Conservation (phyloP, 2,329 filamentous ascomycete species). For the Xylariaceae sp. region DNA sequence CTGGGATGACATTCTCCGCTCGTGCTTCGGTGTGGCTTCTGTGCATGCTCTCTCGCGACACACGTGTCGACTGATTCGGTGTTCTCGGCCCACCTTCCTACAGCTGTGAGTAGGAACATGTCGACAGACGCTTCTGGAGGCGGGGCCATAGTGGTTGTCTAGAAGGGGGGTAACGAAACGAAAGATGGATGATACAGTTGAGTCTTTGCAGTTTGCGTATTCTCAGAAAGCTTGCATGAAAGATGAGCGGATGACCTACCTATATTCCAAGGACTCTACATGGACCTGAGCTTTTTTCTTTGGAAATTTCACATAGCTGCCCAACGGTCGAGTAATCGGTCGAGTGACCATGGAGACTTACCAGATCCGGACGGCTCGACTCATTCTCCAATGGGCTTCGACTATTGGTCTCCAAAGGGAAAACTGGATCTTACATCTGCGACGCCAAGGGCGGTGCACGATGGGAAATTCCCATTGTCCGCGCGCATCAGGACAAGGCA, state of each 20-base stretch:
- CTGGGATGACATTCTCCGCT: too few relatives aligned
- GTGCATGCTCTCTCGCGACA: too few relatives aligned
- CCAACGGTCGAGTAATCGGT: too few relatives aligned
- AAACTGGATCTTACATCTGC: too few relatives aligned
- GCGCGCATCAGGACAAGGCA: too few relatives aligned
- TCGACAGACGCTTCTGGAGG: background rate
- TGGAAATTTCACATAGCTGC: background rate
- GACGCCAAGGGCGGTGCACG: too few relatives aligned
- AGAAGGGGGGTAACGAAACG: background rate
- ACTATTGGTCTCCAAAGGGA: background rate
- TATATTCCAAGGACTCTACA: conserved; percentile 1
- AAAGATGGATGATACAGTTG: too few relatives aligned
- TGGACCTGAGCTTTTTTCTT: background rate
- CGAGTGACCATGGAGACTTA: too few relatives aligned
- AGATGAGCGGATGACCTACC: background rate
- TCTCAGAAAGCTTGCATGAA: background rate
- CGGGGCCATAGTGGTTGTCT: background rate
- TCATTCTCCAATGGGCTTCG: background rate
- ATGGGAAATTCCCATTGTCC: too few relatives aligned
- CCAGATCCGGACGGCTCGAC: too few relatives aligned
- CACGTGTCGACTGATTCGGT: background rate
- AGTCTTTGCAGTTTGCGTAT: background rate
- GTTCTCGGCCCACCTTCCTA: conserved; percentile 9
- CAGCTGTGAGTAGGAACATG: conserved; percentile 5
- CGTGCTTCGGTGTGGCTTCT: too few relatives aligned